These are phyloP conservation scores for Solanum etuberosum DNA, from an alignment of 257 asterid species.

Conservation along the genomic window DNA sequence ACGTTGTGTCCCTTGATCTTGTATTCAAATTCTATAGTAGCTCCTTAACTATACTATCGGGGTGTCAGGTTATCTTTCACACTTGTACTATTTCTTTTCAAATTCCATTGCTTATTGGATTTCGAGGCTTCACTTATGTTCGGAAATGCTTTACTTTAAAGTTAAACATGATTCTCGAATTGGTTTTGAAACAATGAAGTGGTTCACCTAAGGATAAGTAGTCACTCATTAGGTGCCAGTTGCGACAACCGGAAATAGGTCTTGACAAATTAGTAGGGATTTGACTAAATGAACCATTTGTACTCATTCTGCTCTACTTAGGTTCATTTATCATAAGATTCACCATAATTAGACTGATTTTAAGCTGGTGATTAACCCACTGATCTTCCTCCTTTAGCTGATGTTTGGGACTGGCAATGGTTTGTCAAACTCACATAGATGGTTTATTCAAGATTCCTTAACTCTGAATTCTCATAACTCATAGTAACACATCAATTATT, in stretches of 20 bases:
- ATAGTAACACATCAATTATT: not conserved
- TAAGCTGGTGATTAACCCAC: not conserved
- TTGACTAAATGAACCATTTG: not conserved
- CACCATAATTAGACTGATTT: not conserved
- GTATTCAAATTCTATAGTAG: not conserved
- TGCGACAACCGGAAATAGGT: not conserved
- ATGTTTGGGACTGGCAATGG: not conserved
- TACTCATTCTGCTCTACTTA: not conserved
- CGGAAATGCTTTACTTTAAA: not conserved
- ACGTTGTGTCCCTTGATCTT: not conserved
- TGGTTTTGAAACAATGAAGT: not conserved
- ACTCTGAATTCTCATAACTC: not conserved
- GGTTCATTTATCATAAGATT: not conserved
- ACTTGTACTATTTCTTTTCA: not conserved
- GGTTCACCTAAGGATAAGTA: not conserved
- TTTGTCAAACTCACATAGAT: not conserved
- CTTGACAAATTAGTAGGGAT: not conserved
- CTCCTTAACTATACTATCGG: not conserved
- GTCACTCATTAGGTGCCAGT: not conserved
- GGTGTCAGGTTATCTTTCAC: not conserved
- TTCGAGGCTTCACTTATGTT: not conserved
- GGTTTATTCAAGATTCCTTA: not conserved
- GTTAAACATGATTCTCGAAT: not conserved
- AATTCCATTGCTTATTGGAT: not conserved
- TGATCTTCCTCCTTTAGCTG: not conserved